Base-by-base conservation (phyloP, 2,329 filamentous ascomycete genomes). In the Paraconiothyrium brasiliense region DNA sequence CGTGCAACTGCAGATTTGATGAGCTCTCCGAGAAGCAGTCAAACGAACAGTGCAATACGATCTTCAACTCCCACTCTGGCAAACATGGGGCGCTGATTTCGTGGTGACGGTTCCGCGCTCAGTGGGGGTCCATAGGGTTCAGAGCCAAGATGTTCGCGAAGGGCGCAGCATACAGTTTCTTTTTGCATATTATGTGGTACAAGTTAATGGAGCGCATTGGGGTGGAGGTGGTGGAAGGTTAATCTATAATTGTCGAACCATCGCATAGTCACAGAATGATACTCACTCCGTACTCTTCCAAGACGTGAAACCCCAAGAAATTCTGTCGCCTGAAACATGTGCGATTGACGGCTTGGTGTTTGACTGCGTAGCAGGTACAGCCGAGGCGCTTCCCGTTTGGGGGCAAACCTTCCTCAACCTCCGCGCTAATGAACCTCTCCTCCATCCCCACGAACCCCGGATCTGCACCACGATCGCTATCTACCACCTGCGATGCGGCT, bases 11-110 rank as follows among this genome's bases (percentile, higher is more conserved):
- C 30, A 27, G 39, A 13, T 9, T 49, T 37, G 1, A 22, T 27
- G 2, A 68, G 4, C 67, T 74, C 8, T 65, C 65, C 0, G 65
- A 63, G 4, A 47, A 51, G 3, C 66, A 71, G 20, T 65, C 69
- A 16, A 51, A 57, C 4, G 46, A 61, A 13, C 57, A 71, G 59
- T 76, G 73, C 43, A 73, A 73, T n/a, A 74, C 64, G 7, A 69
- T 76, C 11, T 70, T 67, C 35, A 76, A 76, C 43, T 30, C 27
- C 10, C 3, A 22, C 16, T 37, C 37, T 9, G 44, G 35, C 43
- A 32, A 27, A 2, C 54, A 50, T 56, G 65, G 65, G 8, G 55
- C 65, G 6, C 20, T 67, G 54, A 41, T 63, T 35, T 22, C 30
- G 5, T 43, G 20, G 2, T 47, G 22, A 44, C 20, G 20, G 27